Conservation (phyloP, 164 flowering plant species). For the Stephania japonica region DNA sequence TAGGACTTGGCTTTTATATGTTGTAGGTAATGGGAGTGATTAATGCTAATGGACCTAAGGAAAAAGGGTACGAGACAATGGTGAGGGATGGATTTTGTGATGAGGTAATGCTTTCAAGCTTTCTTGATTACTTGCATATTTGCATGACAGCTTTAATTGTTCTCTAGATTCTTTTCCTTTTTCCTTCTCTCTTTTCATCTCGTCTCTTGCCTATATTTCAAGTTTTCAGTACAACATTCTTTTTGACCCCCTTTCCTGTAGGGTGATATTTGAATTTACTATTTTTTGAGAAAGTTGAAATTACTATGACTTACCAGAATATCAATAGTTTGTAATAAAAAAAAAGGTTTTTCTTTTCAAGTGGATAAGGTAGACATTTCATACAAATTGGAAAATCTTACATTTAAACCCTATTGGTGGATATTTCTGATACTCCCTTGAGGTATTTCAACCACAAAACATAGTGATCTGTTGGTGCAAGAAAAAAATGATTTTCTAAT, state of each 20-base stretch:
- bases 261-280: neutral
- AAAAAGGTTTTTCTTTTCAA: neutral
- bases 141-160: neutral
- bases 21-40: conserved; percentile 83
- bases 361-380: neutral
- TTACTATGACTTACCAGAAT: neutral
- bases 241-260: neutral
- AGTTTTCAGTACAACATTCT: neutral
- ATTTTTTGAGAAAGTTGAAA: neutral
- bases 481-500: no score
- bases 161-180: neutral
- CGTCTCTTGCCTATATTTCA: neutral
- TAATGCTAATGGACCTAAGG: conserved; percentile 70
- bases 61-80: conserved; percentile 72
- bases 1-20: neutral
- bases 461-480: no score
- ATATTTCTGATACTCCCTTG: neutral
- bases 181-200: neutral
- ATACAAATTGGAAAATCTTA: neutral
- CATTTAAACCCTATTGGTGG: neutral
- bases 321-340: neutral
- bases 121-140: neutral
- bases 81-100: conserved; percentile 88
- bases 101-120: conserved; percentile 48
- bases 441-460: neutral